phyloP scores from a whole-genome alignment of 495 filamentous ascomycete species.

The Ascodesmis nigricans region DNA sequence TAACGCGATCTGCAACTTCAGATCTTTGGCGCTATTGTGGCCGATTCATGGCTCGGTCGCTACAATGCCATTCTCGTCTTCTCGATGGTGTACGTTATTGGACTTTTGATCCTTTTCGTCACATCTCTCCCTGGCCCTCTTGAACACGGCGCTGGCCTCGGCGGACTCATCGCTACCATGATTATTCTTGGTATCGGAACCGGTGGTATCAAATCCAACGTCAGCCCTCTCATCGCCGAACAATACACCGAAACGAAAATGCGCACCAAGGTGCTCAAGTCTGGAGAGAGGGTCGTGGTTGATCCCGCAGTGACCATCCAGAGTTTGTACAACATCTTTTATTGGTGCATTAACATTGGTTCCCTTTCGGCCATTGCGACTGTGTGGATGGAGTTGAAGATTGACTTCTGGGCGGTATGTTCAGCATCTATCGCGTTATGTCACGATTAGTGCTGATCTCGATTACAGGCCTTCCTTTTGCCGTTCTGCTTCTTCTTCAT shows the following conservation, averaged over 20 bases:
- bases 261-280: constrained; percentile 25
- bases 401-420: constrained; percentile 28
- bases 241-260: constrained; percentile 31
- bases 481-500: constrained; percentile 32
- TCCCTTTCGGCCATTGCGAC: constrained; percentile 28
- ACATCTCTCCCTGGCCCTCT: constrained; percentile 39
- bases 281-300: constrained; percentile 34
- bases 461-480: constrained; percentile 30
- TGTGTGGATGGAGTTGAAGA: constrained; percentile 26
- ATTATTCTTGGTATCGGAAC: constrained; percentile 30
- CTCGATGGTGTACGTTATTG: constrained; percentile 38
- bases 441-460: constrained; percentile 9
- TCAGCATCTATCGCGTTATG: background rate
- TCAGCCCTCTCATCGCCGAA: constrained; percentile 38
- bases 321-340: constrained; percentile 42
- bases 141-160: constrained; percentile 31
- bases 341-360: constrained; percentile 30
- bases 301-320: constrained; percentile 39
- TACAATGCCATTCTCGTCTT: constrained; percentile 42
- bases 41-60: constrained; percentile 26
- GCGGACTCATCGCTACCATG: constrained; percentile 23
- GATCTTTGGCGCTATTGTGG: constrained; percentile 23
- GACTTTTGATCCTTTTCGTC: constrained; percentile 41
- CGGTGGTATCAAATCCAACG: constrained; percentile 41
- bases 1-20: no score